Base-by-base conservation (phyloP, 768 basidiomycete species). In the Trametes meyenii region DNA sequence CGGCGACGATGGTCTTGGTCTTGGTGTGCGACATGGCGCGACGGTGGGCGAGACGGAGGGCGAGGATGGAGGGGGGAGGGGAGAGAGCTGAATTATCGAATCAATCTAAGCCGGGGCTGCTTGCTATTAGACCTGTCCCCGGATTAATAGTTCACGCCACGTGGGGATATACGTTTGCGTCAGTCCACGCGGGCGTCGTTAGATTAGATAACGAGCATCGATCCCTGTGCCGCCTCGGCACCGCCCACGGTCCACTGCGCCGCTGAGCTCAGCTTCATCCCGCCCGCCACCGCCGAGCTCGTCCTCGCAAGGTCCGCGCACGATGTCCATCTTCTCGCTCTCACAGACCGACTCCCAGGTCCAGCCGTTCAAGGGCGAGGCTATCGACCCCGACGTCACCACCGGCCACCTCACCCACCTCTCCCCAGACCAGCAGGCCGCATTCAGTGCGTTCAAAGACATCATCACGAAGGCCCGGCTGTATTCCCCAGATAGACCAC, bases 361-460 rank as follows among this genome's bases (percentile, higher is more conserved):
- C 35, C 53, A 55, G 48, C 58, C 62, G 8, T 19, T 55, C 46
- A 58, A 42, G 29, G 62, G 58, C 62, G 53, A 55, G 46, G 17
- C 12, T 17, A 60, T 64, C 49, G 46, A 48, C 39, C 60, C 64
- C 40, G 69, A 72, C 70, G 65, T 71, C 26, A 68, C 85, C 52
- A 68, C 77, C 19, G 85, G 84, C 38, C 85, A 85, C 63, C 71
- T 83, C 3, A 83, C 82, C 1, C 80, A 85, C 67, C 81, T 89
- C 48, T 77, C 83, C 3, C 43, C 69, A 4, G 71, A 75, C 3
- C 86, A 90, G 65, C 69, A 82, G 60, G 70, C 76, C 26, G 76
- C 79, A 12, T 74, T 92, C 21, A 68, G 71, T 5, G 67, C 71
- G 0, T 89, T 92, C 79, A 88, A 84, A 69, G 67, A 75, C 13